A percentile compares a stretch with the other conserved stretches of the same genome.
phyloP scores from a whole-genome alignment of 495 filamentous ascomycete genomes.

The Penicillium desertorum region DNA sequence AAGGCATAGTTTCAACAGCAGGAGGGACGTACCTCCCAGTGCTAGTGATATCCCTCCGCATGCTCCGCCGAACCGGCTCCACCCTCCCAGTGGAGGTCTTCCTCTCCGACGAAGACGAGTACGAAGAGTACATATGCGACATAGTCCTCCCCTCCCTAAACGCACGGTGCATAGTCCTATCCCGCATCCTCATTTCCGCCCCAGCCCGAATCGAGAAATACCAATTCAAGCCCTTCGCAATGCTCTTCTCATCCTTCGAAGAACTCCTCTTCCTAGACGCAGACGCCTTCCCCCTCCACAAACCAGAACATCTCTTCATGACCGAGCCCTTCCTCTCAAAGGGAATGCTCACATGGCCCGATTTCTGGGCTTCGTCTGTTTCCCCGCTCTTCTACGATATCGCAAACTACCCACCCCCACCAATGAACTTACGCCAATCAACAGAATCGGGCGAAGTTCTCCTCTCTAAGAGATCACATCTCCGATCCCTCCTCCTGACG shows the following conservation, averaged over 20 bases:
- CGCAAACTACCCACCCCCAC: constrained; percentile 27
- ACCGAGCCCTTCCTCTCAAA: constrained; percentile 41
- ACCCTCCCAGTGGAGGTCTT: constrained; percentile 54
- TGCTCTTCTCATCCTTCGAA: constrained; percentile 52
- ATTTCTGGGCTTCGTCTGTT: constrained; percentile 52
- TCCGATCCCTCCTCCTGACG: constrained; percentile 44
- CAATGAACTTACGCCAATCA: constrained; percentile 27
- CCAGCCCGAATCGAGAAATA: constrained; percentile 34
- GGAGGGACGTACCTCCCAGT: constrained; percentile 38
- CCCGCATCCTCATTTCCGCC: constrained; percentile 26
- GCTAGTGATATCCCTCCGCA: constrained; percentile 47
- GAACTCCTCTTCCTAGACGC: constrained; percentile 54
- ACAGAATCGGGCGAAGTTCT: constrained; percentile 54
- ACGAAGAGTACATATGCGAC: constrained; percentile 50
- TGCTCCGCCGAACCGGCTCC: constrained; percentile 52
- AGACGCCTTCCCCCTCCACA: constrained; percentile 43
- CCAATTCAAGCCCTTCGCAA: constrained; percentile 51
- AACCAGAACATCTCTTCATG: constrained; percentile 44
- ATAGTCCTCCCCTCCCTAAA: constrained; percentile 42
- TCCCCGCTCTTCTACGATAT: constrained; percentile 53
- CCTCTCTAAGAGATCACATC: constrained; percentile 45
- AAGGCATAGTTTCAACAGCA: constrained; percentile 46
- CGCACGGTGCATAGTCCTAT: constrained; percentile 45
- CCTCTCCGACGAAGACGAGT: constrained; percentile 41
- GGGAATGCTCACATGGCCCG: constrained; percentile 56